These are phyloP conservation scores for Kwoniella bestiolae DNA, from an alignment of 768 basidiomycete species.

Conservation along the genomic window DNA sequence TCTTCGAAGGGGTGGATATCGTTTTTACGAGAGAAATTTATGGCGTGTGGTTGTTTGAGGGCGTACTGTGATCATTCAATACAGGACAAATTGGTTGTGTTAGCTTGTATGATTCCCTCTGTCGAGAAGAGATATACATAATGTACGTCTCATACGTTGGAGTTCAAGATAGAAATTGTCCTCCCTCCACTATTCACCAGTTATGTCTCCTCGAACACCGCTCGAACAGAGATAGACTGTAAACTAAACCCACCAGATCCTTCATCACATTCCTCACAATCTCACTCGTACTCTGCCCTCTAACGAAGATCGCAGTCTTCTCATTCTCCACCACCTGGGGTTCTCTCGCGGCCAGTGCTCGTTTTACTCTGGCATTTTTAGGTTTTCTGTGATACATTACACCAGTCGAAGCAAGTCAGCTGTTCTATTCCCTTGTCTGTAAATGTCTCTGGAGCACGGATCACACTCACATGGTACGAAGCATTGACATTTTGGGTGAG, in stretches of 20 bases:
- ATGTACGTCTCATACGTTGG: no score
- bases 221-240: no score
- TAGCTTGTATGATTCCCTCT: no score
- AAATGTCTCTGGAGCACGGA: background rate
- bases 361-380: slow-evolving; percentile 92
- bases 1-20: slow-evolving; percentile 87
- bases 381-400: slow-evolving; percentile 67
- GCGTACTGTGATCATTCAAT: slow-evolving; percentile 68
- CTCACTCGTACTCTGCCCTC: slow-evolving; percentile 83
- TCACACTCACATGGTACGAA: slow-evolving; percentile 55
- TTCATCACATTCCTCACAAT: slow-evolving; percentile 79
- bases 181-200: no score
- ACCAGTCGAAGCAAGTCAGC: background rate
- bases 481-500: slow-evolving; percentile 53
- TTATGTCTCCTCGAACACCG: no score
- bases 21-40: slow-evolving; percentile 95
- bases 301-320: slow-evolving; percentile 85
- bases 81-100: background rate
- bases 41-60: slow-evolving; percentile 85
- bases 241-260: slow-evolving; percentile 73
- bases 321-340: slow-evolving; percentile 81
- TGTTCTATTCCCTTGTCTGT: background rate
- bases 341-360: slow-evolving; percentile 80
- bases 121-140: no score
- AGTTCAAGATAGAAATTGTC: no score